A percentile compares a stretch with the other conserved stretches of the same genome.
Conservation (phyloP, 2,329 filamentous ascomycete genomes). For the Blastomyces percursus region DNA sequence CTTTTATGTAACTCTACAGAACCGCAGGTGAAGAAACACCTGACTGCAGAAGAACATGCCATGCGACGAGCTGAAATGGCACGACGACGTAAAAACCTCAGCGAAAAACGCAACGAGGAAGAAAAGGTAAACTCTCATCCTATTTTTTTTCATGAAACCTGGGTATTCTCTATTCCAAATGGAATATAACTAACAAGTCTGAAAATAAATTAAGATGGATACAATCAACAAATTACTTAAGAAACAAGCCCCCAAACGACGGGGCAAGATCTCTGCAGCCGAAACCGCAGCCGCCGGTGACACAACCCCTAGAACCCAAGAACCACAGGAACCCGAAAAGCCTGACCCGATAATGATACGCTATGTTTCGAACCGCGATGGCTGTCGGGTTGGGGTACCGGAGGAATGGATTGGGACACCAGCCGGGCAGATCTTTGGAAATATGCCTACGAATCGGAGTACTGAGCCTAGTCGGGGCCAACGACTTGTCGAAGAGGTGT, state of each 20-base stretch:
- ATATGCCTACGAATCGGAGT: slow-evolving; percentile 8
- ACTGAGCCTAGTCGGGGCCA: slow-evolving; percentile 10
- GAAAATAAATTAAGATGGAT: slow-evolving; percentile 42
- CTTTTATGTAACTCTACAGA: slow-evolving; percentile 31
- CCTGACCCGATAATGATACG: slow-evolving; percentile 36
- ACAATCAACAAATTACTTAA: slow-evolving; percentile 57
- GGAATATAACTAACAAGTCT: neutral
- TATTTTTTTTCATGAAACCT: neutral
- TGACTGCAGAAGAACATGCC: slow-evolving; percentile 61
- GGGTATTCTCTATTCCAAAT: neutral
- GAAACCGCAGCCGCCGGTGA: slow-evolving; percentile 33
- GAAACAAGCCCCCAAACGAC: slow-evolving; percentile 53
- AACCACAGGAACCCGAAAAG: slow-evolving; percentile 28
- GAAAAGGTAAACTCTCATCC: slow-evolving; percentile 47
- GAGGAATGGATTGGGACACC: slow-evolving; percentile 39
- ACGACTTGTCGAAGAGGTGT: slow-evolving; percentile 33
- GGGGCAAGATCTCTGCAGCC: slow-evolving; percentile 38
- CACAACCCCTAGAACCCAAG: slow-evolving; percentile 30
- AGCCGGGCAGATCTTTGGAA: slow-evolving; percentile 31
- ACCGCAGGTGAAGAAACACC: slow-evolving; percentile 60
- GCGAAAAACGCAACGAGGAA: slow-evolving; percentile 67
- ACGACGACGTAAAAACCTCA: slow-evolving; percentile 59
- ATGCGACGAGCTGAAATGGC: slow-evolving; percentile 67
- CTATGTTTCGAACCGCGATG: slow-evolving; percentile 35
- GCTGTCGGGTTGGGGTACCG: slow-evolving; percentile 35